phyloP scores from a whole-genome alignment of 305 asterid species.

The Fraxinus paxiana region DNA sequence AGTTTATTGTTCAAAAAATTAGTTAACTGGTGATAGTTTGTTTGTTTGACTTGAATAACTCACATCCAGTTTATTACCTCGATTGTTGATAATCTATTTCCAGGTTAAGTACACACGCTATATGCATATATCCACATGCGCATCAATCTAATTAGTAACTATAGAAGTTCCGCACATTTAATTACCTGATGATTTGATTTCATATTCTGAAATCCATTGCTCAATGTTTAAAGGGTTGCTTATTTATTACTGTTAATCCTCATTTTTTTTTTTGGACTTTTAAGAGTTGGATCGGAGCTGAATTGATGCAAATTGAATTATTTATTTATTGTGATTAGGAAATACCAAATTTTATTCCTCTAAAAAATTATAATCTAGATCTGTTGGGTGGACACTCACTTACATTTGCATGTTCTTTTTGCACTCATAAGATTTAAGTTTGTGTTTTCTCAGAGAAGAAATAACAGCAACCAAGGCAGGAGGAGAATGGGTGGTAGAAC shows the following conservation, averaged over 20 bases:
- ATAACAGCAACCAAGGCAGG: conserved; percentile 51
- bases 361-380: not conserved
- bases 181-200: not conserved
- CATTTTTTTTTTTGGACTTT: not conserved
- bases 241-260: not conserved
- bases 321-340: not conserved
- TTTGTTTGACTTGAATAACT: not conserved
- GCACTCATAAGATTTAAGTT: not conserved
- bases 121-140: not conserved
- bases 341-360: too few species aligned
- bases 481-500: conserved; percentile 67
- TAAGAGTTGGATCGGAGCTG: not conserved
- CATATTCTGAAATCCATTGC: not conserved
- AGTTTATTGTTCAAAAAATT: not conserved
- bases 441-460: conserved; percentile 56
- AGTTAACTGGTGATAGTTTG: not conserved
- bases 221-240: not conserved
- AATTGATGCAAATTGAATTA: not conserved
- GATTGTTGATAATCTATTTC: not conserved
- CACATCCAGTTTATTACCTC: not conserved
- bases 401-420: not conserved
- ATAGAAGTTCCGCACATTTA: not conserved
- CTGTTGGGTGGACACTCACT: not conserved
- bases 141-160: not conserved
- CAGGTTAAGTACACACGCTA: not conserved